phyloP scores from a whole-genome alignment of 176 grass and related monocot genomes.

The Zea luxurians region DNA sequence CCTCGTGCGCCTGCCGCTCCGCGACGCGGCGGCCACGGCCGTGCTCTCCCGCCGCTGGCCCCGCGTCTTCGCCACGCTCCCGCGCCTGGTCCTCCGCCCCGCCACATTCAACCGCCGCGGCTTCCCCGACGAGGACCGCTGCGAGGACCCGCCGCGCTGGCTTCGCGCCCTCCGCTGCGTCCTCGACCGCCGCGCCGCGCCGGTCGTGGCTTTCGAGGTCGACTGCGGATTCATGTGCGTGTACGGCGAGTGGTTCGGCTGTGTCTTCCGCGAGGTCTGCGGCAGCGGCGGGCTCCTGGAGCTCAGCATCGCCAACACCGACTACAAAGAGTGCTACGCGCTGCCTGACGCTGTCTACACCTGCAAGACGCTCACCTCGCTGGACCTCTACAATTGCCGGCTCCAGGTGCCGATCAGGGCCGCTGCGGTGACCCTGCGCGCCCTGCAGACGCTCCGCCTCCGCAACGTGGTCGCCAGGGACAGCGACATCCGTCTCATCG shows the following conservation, averaged over 20 bases:
- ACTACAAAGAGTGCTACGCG: neutral
- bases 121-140: neutral
- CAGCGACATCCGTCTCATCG: neutral
- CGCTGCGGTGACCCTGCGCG: neutral
- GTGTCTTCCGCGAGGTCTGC: neutral
- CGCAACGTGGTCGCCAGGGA: neutral
- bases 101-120: slow-evolving; percentile 27
- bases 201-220: slow-evolving; percentile 14
- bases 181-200: neutral
- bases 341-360: slow-evolving; percentile 9
- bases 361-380: slow-evolving; percentile 28
- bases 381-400: slow-evolving; percentile 27
- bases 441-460: slow-evolving; percentile 23
- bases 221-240: neutral
- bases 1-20: slow-evolving; percentile 19
- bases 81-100: neutral
- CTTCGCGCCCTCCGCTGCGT: neutral
- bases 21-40: slow-evolving; percentile 19
- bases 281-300: slow-evolving; percentile 15
- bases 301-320: slow-evolving; percentile 6
- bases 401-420: neutral
- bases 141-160: slow-evolving; percentile 7
- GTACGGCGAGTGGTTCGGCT: neutral
- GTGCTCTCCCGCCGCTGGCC: slow-evolving; percentile 29
- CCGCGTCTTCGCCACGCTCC: slow-evolving; percentile 34